Evolutionary conservation across 768 basidiomycete species (phyloP), one percentile per base, ranked within the genome.

Genomic region (Astraeus odoratus): DNA sequence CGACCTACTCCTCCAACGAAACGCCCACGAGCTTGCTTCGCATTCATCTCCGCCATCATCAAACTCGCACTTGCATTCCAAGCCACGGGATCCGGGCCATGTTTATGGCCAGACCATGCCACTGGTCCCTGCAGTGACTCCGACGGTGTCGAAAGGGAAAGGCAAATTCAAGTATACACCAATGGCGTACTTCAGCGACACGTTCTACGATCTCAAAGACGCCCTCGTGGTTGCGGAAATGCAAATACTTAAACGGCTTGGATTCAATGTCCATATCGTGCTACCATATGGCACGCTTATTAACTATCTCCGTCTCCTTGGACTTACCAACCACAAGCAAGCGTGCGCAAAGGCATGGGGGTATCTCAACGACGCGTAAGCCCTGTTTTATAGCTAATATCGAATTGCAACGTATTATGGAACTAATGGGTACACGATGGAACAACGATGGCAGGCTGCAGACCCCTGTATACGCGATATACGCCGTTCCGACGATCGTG

Each of bases 151-250:
- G 38, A 43, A 63, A 57, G 47, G 35, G 59, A 16, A 62, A 63
- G 44, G 52, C 27, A 69, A 18, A 58, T 80, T 87, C 67, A 74
- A 74, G 55, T 91, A 93, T 64, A 66, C 74, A 3, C 84, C 90
- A 10, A 94, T 92, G 88, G 82, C 86, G 15, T 94, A 92, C 66
- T 93, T 89, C 61, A 81, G 87, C 12, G 76, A 75, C 56, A 83
- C 81, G 2, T 98, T 95, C 58, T 97, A 97, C 69, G 89, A 94
- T 50, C 74, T 91, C 63, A 97, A 95, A 59, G 96, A 99, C 58
- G 83, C 87, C 6, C 71, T 97, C 39, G 91, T 97, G 18, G 85
- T 94, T 12, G 82, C 86, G 2, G 96, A 99, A 66, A 98, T 98
- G 91, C 96, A 99, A 61, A 77, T 98, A 18, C 74, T 99, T 52